Evolutionary conservation across 148 eudicot genomes (phyloP), one percentile per base, ranked within the genome.

Genomic region (Rhododendron mucronatum): DNA sequence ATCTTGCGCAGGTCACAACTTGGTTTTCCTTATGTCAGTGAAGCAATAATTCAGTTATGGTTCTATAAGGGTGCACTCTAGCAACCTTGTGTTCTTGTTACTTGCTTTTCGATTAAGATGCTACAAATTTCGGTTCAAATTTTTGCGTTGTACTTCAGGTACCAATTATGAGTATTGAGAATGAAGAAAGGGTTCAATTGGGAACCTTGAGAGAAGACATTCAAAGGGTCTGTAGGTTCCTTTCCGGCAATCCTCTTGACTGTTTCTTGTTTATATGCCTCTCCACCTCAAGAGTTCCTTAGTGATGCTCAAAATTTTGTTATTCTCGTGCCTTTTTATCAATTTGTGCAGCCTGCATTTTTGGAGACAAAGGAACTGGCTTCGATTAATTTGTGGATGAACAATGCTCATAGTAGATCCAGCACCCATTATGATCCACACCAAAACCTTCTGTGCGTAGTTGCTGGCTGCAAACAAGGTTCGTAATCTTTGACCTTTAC

Each of bases 391-490:
- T 85, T 97, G 91, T 97, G 99, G 99, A 97, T 97, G 99, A 95
- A 95, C 89, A 93, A 84, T 87, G 90, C 91, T 73, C 87, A 61
- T 75, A 90, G 93, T 84, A 93, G 99, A 91, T 95, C 99, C 47
- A 95, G 97, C 90, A 93, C 96, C 81, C 99, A 97, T 89, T 97
- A 97, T 88, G 98, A 97, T 92, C 99, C 99, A 71, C 98, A 95
- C 87, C 97, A 95, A 67, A 95, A 97, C 82, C 92, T 97, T 87
- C 85, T 97, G 75, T 97, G 98, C 83, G 84, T 95, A 71, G 90
- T 97, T 84, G 71, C 97, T 86, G 99, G 99, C 83, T 82, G 94
- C 86, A 97, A 95, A 89, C 92, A 89, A 92, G 98, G 99, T 95
- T 61, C 7, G 20, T 9, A 18, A 37, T 23, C 51, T 82, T 61